phyloP scores from a whole-genome alignment of 108 stramenopile genomes.

The Asterionellopsis glacialis region DNA sequence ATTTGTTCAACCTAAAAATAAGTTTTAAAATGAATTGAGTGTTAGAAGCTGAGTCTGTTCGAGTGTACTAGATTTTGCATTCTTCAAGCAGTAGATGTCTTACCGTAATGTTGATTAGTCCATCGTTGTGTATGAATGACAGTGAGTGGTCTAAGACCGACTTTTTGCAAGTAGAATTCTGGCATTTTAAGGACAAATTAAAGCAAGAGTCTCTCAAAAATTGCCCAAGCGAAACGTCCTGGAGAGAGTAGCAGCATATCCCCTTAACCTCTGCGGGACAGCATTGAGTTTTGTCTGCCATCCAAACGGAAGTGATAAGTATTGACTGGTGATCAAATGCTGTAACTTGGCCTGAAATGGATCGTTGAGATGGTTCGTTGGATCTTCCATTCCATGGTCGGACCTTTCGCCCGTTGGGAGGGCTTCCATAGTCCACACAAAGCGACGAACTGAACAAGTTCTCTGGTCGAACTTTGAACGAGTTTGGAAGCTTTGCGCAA shows the following conservation, averaged over 20 bases:
- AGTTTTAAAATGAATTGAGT: background rate
- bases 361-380: constrained; percentile 54
- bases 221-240: constrained; percentile 91
- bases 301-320: constrained; percentile 92
- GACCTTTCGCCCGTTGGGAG: constrained; percentile 58
- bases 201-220: constrained; percentile 93
- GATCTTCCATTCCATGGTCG: constrained; percentile 83
- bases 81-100: background rate
- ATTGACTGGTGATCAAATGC: constrained; percentile 89
- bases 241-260: constrained; percentile 89
- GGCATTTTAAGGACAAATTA: constrained; percentile 88
- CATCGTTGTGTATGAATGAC: constrained; percentile 91
- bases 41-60: background rate
- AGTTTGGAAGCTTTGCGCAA: constrained; percentile 58
- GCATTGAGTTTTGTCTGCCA: constrained; percentile 90
- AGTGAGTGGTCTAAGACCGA: constrained; percentile 88
- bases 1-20: constrained; percentile 50
- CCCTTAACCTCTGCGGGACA: constrained; percentile 95
- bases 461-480: constrained; percentile 30
- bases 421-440: constrained; percentile 74
- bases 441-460: constrained; percentile 64
- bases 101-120: constrained; percentile 85
- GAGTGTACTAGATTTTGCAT: background rate
- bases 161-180: constrained; percentile 90
- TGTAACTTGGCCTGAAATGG: constrained; percentile 63